Conservation (phyloP, 805 yeast species). For the Candida glaebosa region DNA sequence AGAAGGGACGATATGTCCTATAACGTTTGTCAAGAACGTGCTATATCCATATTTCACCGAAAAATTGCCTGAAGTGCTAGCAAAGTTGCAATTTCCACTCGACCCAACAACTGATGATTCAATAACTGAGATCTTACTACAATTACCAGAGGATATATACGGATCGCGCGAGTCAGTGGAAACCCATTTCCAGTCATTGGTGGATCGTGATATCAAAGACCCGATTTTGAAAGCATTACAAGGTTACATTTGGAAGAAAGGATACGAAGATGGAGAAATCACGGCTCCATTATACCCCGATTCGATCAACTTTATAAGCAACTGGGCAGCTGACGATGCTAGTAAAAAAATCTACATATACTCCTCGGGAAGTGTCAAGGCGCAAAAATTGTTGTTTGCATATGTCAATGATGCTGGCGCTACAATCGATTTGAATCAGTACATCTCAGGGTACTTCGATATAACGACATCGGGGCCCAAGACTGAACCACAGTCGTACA, state of each 20-base stretch:
- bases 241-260: slow-evolving; percentile 78
- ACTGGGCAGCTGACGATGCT: slow-evolving; percentile 26
- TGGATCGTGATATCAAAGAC: slow-evolving; percentile 69
- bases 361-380: slow-evolving; percentile 86
- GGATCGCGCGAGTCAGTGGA: slow-evolving; percentile 29
- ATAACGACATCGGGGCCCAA: slow-evolving; percentile 82
- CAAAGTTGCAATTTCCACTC: slow-evolving; percentile 30
- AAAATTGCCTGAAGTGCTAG: slow-evolving; percentile 42
- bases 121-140: slow-evolving; percentile 30
- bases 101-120: slow-evolving; percentile 12
- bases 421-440: slow-evolving; percentile 48
- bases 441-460: slow-evolving; percentile 71
- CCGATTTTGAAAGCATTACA: slow-evolving; percentile 74
- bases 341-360: slow-evolving; percentile 57
- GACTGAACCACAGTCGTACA: slow-evolving; percentile 53
- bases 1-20: slow-evolving; percentile 93
- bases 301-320: slow-evolving; percentile 55
- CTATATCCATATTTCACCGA: slow-evolving; percentile 72
- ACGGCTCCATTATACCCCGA: slow-evolving; percentile 75
- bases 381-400: slow-evolving; percentile 75
- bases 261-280: slow-evolving; percentile 74
- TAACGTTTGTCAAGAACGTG: slow-evolving; percentile 77
- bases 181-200: slow-evolving; percentile 54
- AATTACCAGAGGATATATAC: slow-evolving; percentile 43
- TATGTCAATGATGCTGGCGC: slow-evolving; percentile 44